These are phyloP conservation scores for Camelina laxa DNA, from an alignment of 345 rosid species.

Conservation along the genomic window DNA sequence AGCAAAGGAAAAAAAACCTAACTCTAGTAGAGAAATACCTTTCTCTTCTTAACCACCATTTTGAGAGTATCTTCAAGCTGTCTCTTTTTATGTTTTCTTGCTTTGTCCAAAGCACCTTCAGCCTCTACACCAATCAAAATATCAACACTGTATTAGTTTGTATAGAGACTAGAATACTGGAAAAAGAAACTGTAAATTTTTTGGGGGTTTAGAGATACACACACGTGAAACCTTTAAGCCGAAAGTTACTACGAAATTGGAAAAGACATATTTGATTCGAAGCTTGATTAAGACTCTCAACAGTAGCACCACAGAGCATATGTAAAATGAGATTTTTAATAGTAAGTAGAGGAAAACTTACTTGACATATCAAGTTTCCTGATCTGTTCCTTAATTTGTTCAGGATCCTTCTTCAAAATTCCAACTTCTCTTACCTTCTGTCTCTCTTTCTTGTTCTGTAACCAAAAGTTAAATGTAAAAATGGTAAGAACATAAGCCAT, in stretches of 20 bases:
- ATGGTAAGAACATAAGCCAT: not conserved
- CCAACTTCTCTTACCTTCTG: constrained; percentile 99
- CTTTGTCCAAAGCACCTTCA: constrained; percentile 99
- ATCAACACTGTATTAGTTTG: constrained; percentile 21
- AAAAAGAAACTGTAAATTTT: not conserved
- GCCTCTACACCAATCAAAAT: constrained; percentile 69
- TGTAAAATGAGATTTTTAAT: not conserved
- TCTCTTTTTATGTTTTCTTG: constrained; percentile 98
- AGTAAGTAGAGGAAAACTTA: constrained; percentile 47
- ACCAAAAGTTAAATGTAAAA: not conserved
- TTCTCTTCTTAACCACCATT: constrained; percentile 90
- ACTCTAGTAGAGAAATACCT: constrained; percentile 49
- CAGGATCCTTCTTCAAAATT: constrained; percentile 96
- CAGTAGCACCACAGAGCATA: not conserved
- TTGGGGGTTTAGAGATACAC: not conserved
- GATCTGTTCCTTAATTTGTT: constrained; percentile 85
- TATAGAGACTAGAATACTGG: constrained; percentile 6
- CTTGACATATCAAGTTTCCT: constrained; percentile 91
- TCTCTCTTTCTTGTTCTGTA: constrained; percentile 96
- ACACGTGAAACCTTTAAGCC: not conserved
- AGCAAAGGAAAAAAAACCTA: not conserved
- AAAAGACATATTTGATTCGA: not conserved
- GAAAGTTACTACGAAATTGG: not conserved
- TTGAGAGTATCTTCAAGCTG: constrained; percentile 97
- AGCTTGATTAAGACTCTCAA: not conserved